These are phyloP conservation scores for Plasmodium inui DNA, from an alignment of 169 alveolate genomes.

Conservation along the genomic window DNA sequence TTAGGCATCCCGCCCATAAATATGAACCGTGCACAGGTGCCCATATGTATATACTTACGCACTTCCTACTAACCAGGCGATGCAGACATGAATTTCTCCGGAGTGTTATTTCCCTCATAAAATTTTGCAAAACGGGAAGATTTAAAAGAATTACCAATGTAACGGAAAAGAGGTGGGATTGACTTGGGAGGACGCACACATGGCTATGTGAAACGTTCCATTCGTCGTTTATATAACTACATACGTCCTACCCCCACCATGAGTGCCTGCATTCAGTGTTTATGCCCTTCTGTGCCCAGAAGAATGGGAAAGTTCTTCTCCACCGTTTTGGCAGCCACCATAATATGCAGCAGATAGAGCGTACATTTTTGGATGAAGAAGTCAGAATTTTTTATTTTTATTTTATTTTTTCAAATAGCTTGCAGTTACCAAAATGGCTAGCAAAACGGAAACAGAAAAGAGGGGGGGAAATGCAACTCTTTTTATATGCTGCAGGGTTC, in stretches of 20 bases:
- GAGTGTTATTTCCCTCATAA: not conserved
- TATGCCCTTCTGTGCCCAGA: not conserved
- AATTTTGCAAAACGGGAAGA: not conserved
- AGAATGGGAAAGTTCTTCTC: not conserved
- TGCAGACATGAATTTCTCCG: not conserved
- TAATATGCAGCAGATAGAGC: not conserved
- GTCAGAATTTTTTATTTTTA: not conserved
- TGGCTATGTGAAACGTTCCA: not conserved
- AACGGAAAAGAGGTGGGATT: not conserved
- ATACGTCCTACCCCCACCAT: not conserved
- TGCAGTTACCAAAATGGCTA: not conserved
- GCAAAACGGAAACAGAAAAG: not conserved
- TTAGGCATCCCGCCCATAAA: not conserved
- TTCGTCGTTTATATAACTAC: not conserved
- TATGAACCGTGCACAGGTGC: not conserved
- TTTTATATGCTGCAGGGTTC: not conserved
- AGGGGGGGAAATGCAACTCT: not conserved
- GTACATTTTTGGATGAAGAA: not conserved
- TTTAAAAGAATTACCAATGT: not conserved
- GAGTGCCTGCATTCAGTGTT: not conserved
- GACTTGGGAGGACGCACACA: not conserved
- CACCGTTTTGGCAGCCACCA: not conserved
- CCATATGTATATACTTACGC: not conserved
- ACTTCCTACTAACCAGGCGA: not conserved
- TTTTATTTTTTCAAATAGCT: not conserved